phyloP scores from a whole-genome alignment of 495 filamentous ascomycete genomes.

The Penicillium verhagenii region DNA sequence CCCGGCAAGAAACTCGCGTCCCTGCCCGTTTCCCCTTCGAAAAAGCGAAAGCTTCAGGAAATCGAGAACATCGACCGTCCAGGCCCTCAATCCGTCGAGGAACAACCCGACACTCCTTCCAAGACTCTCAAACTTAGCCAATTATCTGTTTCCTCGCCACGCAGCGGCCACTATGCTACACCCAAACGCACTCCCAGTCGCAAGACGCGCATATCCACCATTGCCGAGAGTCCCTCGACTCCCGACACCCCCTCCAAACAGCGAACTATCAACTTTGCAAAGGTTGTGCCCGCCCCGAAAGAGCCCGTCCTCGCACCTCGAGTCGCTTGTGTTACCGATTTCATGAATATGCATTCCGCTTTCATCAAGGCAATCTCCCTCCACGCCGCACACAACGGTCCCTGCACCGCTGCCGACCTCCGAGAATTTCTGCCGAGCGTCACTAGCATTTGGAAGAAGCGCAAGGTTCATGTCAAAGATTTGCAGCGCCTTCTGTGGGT shows the following conservation, averaged over 20 bases:
- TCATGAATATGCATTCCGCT: conserved; percentile 37
- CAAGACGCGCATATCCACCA: conserved; percentile 12
- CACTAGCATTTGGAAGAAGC: conserved; percentile 47
- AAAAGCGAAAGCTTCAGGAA: conserved; percentile 48
- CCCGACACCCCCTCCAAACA: conserved; percentile 36
- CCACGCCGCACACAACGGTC: conserved; percentile 43
- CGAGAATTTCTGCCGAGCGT: conserved; percentile 41
- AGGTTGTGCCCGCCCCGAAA: conserved; percentile 5
- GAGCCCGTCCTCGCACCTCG: conserved; percentile 23
- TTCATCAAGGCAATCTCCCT: conserved; percentile 42
- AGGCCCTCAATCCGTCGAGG: conserved; percentile 11
- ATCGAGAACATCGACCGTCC: conserved; percentile 34
- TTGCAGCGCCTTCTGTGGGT: conserved; percentile 45
- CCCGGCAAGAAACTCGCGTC: conserved; percentile 23
- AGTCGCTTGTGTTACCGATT: conserved; percentile 32
- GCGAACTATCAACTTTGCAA: conserved; percentile 23
- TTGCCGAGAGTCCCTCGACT: conserved; percentile 10
- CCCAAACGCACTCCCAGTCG: conserved; percentile 25
- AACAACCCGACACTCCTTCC: conserved; percentile 36
- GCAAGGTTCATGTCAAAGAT: conserved; percentile 45
- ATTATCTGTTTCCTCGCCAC: conserved; percentile 38
- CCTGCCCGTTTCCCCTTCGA: conserved; percentile 42
- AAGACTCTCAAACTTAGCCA: conserved; percentile 42
- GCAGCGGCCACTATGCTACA: conserved; percentile 38
- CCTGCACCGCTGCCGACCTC: conserved; percentile 37